phyloP scores from a whole-genome alignment of 768 basidiomycete species.

The Kwoniella sp. region DNA sequence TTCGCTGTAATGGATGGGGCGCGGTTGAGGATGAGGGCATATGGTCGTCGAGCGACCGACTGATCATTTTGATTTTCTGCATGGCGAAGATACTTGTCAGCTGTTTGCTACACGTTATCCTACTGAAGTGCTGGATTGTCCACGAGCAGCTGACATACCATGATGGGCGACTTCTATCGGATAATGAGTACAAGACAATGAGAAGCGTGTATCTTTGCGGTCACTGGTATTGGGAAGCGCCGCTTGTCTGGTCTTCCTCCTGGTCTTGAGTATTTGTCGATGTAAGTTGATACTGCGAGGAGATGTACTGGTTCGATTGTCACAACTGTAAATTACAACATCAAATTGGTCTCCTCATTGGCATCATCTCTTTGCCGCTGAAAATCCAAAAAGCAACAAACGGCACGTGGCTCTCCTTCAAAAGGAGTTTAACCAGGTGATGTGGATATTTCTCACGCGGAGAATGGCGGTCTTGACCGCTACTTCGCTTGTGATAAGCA shows the following conservation, averaged over 20 bases:
- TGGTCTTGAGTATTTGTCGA: too few species aligned
- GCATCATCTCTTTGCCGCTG: not conserved
- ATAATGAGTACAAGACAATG: not conserved
- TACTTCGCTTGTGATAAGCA: not conserved
- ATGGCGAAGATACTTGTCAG: not conserved
- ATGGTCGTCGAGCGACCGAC: slow-evolving; percentile 55
- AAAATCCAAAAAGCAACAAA: slow-evolving; percentile 2
- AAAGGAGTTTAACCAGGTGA: not conserved
- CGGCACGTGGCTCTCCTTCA: not conserved
- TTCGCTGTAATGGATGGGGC: slow-evolving; percentile 73
- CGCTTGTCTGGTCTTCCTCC: too few species aligned
- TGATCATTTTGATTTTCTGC: slow-evolving; percentile 56
- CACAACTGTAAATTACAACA: not conserved
- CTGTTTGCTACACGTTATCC: too few species aligned
- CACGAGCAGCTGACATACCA: not conserved
- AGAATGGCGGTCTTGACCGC: too few species aligned
- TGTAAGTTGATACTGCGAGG: too few species aligned
- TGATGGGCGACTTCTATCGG: not conserved
- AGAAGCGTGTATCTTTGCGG: too few species aligned
- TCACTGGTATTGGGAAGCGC: too few species aligned
- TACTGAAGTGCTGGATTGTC: too few species aligned
- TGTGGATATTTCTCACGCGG: not conserved
- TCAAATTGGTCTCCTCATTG: not conserved
- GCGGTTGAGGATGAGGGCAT: slow-evolving; percentile 53
- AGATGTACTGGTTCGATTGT: too few species aligned